Base-by-base conservation (phyloP, 257 asterid species). In the Schizonepeta tenuifolia region DNA sequence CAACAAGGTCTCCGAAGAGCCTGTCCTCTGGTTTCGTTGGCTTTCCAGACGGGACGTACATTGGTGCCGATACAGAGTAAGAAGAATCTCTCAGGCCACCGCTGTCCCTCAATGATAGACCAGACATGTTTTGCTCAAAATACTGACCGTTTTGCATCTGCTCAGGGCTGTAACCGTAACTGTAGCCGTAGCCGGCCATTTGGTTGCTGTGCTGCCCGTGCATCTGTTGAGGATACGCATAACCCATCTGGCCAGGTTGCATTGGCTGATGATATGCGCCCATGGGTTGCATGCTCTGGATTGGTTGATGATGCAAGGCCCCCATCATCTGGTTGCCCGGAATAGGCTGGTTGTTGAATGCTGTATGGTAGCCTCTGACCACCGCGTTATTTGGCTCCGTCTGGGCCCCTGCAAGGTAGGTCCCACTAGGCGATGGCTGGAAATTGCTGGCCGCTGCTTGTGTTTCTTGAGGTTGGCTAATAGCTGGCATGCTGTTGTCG, bases 1-100 rank as follows among this genome's bases (percentile, higher is more conserved):
- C 91, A n/a, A 86, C 87, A 41, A 86, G 88, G 74, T 83, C 91
- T 65, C 88, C 87, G 46, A 83, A 86, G 9, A 86, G 87, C 81
- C 83, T 86, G 76, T 86, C 91, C 82, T 86, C 88, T 4, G 98
- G 95, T 80, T 87, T 95, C 12, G 86, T 72, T 18, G 93, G 96
- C 83, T 74, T 91, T 41, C 81, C 92, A 58, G 95, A 64, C 9
- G 95, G 89, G 75, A 84, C 79, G 6, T 91, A 85, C 12, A 96
- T 68, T 31, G 83, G 59, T 3, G 60, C 28, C 1, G 71, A 47
- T 26, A 31, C 31, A 9, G 31, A 4, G 71, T 46, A 14, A 20
- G 69, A 62, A 62, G 85, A 60, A 53, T 68, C 78, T 59, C 80
- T 80, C 58, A 73, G 50, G 49, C 73, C 80, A 14, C 80, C 76